Evolutionary conservation across 179 eudicot genomes (phyloP).

Genomic region (Actinidia polygama): DNA sequence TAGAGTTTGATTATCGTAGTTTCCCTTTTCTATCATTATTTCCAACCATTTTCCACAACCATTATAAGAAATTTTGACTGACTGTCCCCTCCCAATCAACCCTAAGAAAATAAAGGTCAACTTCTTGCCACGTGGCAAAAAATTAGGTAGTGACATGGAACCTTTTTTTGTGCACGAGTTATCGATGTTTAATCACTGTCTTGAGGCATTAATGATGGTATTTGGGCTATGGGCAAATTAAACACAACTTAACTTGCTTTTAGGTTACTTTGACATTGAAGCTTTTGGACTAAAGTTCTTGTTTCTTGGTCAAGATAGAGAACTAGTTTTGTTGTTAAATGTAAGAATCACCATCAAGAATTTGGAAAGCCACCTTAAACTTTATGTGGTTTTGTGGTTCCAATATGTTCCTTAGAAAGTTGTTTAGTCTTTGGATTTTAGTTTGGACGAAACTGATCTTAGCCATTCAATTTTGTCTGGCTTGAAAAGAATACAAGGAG

Average conservation of each 20-base stretch:
- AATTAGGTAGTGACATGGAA: conserved; percentile 1
- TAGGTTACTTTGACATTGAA: not conserved
- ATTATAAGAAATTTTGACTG: too few species aligned
- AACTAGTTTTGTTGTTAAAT: not conserved
- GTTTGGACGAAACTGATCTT: not conserved
- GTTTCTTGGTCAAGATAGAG: conserved; percentile 1
- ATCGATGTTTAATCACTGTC: not conserved
- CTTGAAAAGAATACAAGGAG: conserved; percentile 5
- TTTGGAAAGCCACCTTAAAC: not conserved
- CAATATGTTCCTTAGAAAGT: not conserved
- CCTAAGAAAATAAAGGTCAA: not conserved
- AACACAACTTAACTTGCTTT: not conserved
- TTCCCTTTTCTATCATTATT: not conserved
- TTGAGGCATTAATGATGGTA: too few species aligned
- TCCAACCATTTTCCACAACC: not conserved
- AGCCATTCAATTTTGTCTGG: not conserved
- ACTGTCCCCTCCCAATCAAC: not conserved
- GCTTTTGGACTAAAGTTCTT: not conserved
- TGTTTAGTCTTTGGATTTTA: not conserved
- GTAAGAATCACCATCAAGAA: not conserved
- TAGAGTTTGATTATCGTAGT: too few species aligned
- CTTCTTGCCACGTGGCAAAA: not conserved
- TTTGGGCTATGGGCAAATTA: not conserved
- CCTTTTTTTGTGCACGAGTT: too few species aligned
- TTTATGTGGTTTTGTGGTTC: not conserved